Percentiles rank a stretch among this genome's conserved stretches.
Conservation (phyloP, 2,329 filamentous ascomycete genomes). For the Cladosporium sphaerospermum region DNA sequence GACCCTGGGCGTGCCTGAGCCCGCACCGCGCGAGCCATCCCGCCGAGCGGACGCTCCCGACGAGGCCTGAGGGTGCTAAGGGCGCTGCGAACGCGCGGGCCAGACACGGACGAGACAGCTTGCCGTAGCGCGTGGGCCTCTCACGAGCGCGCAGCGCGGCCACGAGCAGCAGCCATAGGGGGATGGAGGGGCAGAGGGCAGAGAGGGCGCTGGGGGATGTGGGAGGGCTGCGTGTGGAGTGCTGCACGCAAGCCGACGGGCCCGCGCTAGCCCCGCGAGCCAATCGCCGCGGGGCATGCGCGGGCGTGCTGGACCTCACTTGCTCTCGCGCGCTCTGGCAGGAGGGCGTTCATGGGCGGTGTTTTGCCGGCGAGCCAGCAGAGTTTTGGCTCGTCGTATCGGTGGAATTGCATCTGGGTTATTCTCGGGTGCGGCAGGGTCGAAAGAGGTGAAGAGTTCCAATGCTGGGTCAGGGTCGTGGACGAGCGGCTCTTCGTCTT, state of each 20-base stretch:
- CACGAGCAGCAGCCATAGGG: slow-evolving; percentile 9
- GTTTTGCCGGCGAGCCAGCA: slow-evolving; percentile 5
- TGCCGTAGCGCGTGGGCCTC: not conserved
- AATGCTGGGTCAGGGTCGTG: too few relatives aligned
- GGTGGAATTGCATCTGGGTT: not conserved
- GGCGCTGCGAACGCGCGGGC: too few relatives aligned
- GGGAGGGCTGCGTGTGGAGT: not conserved
- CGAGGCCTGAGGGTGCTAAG: too few relatives aligned
- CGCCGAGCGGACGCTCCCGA: slow-evolving; percentile 1
- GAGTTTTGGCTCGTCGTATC: not conserved
- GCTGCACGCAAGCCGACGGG: not conserved
- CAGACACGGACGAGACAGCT: too few relatives aligned
- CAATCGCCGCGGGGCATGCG: not conserved
- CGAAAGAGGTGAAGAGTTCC: too few relatives aligned
- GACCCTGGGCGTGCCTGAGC: not conserved
- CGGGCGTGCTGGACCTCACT: slow-evolving; percentile 5
- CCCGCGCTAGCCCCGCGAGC: not conserved
- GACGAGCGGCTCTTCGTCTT: too few relatives aligned
- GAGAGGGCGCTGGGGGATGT: not conserved
- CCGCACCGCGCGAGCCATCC: slow-evolving; percentile 1
- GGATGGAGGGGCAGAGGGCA: not conserved
- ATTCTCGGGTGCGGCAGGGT: not conserved
- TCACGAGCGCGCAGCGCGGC: slow-evolving; percentile 5
- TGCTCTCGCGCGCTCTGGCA: not conserved
- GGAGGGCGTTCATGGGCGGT: not conserved